Conservation (phyloP, 805 yeast genomes). For the Ogataea nitratoaversa region DNA sequence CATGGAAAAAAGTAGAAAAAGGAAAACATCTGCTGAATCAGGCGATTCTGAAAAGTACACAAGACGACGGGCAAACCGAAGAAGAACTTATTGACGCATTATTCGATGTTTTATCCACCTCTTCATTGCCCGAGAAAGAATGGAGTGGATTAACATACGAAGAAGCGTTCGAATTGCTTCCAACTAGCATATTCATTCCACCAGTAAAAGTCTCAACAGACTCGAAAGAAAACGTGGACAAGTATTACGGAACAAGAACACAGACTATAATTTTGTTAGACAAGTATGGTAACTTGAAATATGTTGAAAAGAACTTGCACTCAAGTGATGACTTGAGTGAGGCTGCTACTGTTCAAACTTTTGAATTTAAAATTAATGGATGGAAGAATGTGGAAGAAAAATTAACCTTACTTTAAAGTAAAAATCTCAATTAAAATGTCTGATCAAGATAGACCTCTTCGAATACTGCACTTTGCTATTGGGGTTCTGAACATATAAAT, state of each 20-base stretch:
- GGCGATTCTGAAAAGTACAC: slow-evolving; percentile 27
- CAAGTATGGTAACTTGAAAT: slow-evolving; percentile 45
- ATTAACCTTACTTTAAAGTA: background rate
- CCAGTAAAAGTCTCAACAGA: slow-evolving; percentile 39
- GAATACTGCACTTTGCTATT: no score
- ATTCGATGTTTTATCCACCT: slow-evolving; percentile 50
- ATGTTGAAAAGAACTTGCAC: slow-evolving; percentile 60
- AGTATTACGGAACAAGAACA: slow-evolving; percentile 80
- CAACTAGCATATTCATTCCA: slow-evolving; percentile 67
- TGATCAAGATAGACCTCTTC: no score
- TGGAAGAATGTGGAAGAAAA: slow-evolving; percentile 7
- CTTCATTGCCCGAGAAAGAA: slow-evolving; percentile 27
- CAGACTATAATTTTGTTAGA: slow-evolving; percentile 71
- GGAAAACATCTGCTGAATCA: slow-evolving; percentile 62
- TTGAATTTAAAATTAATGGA: slow-evolving; percentile 16
- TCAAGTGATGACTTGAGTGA: slow-evolving; percentile 36
- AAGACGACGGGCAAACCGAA: slow-evolving; percentile 19
- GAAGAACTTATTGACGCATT: slow-evolving; percentile 45
- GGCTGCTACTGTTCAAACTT: slow-evolving; percentile 14
- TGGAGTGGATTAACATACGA: slow-evolving; percentile 26
- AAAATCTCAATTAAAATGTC: no score
- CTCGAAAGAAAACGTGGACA: slow-evolving; percentile 36
- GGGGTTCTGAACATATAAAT: no score
- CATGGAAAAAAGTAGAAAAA: slow-evolving; percentile 69
- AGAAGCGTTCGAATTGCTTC: slow-evolving; percentile 40